phyloP scores from a whole-genome alignment of 225 moss, liverwort and hornwort species.

The Thuidium tamariscinum region DNA sequence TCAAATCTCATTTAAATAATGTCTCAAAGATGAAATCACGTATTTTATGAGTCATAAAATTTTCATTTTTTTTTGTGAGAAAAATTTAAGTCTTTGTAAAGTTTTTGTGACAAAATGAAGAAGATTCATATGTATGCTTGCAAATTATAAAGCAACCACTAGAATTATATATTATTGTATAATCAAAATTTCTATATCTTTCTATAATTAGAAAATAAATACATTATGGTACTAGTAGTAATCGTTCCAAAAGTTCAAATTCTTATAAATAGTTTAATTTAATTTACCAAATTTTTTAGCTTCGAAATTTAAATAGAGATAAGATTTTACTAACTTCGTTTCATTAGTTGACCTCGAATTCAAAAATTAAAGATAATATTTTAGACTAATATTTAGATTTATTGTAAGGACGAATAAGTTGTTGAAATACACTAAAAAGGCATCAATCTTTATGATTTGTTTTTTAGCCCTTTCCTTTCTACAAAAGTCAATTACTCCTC shows the following conservation, averaged over 20 bases:
- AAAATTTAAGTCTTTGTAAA: rapidly evolving
- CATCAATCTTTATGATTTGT: not conserved
- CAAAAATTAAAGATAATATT: not conserved
- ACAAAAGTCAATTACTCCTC: not conserved
- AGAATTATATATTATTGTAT: rapidly evolving
- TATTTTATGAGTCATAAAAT: not conserved
- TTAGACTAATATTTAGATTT: not conserved
- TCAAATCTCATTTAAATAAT: no score
- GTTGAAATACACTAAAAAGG: rapidly evolving
- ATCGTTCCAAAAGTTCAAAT: not conserved
- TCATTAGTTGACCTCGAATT: no score
- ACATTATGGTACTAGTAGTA: not conserved
- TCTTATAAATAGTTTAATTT: rapidly evolving
- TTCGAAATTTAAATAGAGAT: not conserved
- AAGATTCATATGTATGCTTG: not conserved
- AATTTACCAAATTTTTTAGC: rapidly evolving
- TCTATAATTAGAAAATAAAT: not conserved
- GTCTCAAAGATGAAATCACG: not conserved
- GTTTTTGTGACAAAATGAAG: not conserved
- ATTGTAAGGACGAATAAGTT: rapidly evolving
- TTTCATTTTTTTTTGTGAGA: no score
- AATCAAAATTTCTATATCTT: not conserved
- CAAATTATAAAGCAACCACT: rapidly evolving
- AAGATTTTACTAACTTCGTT: not conserved
- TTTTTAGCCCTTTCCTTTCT: rapidly evolving